These are phyloP conservation scores for Atkinsonella hypoxylon DNA, from an alignment of 2,329 filamentous ascomycete species.

Conservation along the genomic window DNA sequence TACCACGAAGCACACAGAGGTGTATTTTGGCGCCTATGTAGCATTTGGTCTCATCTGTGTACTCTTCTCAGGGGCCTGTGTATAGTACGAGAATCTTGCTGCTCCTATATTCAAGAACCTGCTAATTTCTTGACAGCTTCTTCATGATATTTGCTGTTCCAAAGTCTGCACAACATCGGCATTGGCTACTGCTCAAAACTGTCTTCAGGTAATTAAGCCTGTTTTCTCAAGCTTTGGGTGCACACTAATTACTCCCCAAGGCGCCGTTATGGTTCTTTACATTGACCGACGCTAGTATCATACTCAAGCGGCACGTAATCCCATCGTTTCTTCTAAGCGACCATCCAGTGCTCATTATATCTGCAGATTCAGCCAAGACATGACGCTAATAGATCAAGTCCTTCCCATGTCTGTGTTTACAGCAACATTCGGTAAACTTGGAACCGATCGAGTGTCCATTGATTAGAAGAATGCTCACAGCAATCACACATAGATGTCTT, in stretches of 20 bases:
- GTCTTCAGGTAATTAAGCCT: neutral
- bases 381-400: constrained; percentile 5
- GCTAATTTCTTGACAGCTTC: neutral
- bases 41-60: too few relatives aligned
- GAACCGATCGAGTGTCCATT: too few relatives aligned
- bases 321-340: neutral
- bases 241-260: too few relatives aligned
- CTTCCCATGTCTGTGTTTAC: constrained; percentile 4
- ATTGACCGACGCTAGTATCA: neutral
- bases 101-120: too few relatives aligned
- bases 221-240: neutral
- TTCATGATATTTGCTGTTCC: constrained; percentile 4
- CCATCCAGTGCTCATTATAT: too few relatives aligned
- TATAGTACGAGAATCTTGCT: neutral
- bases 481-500: too few relatives aligned
- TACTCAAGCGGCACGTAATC: constrained; percentile 2
- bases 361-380: constrained; percentile 8
- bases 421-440: too few relatives aligned
- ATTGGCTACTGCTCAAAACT: constrained; percentile 2
- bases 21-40: too few relatives aligned
- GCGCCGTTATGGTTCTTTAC: neutral
- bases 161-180: constrained; percentile 1
- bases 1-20: too few relatives aligned
- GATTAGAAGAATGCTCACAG: too few relatives aligned
- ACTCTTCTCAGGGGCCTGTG: neutral